Evolutionary conservation across 345 rosid genomes (phyloP), one percentile per base, ranked within the genome.

Genomic region (Clarkia xantiana): DNA sequence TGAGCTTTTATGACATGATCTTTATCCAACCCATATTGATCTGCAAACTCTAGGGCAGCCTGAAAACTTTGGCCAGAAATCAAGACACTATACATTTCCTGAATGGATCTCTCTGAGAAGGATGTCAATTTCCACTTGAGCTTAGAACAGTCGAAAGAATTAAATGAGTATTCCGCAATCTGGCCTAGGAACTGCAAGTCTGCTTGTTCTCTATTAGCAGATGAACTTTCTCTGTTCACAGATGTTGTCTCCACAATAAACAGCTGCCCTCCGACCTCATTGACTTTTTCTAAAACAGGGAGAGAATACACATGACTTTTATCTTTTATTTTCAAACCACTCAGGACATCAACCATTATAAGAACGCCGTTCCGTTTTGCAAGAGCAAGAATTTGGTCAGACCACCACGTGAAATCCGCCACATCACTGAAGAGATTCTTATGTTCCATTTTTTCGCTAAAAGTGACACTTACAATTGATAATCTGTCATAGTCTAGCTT

Each of bases 331-430:
- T 66, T 70, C 58, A 60, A 60, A 61, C 83, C 81, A 43, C 65
- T 67, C 59, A 49, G 57, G 49, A 76, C 53, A 74, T 86, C 83
- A 51, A 73, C 45, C 80, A 81, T 76, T 52, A 71, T 59, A 48
- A 86, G 25, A 25, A 41, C 54, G 43, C 94, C 93, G 14, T 70
- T 65, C 52, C 60, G 64, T 66, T 71, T 86, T 48, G 72, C 74
- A 59, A 86, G 49, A 61, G 82, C 52, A 62, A 91, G 61, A 60
- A 80, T 50, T 16, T 76, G 77, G 53, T 81, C 89, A 56, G 89
- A 83, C 96, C 96, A 91, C 98, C 96, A 91, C 47, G 96, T 73
- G 52, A 91, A 83, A 65, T 91, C 98, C 43, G 62, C 63, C 45
- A 70, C 59, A 60, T 71, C 77, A 48, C 56, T 59, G 40, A 78